These are phyloP conservation scores for Syzygium oleosum DNA, from an alignment of 345 rosid species.

Conservation along the genomic window DNA sequence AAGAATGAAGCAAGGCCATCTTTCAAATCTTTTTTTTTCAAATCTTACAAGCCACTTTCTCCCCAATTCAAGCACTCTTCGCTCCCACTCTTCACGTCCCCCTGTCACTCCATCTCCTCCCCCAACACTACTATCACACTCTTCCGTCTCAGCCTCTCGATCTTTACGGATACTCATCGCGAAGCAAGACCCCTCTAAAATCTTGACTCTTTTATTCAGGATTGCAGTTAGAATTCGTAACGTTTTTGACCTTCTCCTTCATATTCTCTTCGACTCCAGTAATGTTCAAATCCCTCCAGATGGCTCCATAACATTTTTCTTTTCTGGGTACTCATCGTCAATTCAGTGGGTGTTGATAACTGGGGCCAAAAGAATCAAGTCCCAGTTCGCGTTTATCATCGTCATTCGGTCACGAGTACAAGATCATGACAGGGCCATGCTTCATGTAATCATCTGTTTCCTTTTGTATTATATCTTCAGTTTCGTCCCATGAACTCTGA, in stretches of 20 bases:
- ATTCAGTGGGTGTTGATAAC: background rate
- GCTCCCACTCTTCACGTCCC: background rate
- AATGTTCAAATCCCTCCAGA: background rate
- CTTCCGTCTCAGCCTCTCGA: background rate
- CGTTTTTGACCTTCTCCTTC: background rate
- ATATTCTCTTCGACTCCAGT: background rate
- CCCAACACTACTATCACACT: background rate
- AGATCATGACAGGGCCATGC: background rate
- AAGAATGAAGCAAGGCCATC: background rate
- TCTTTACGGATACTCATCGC: background rate
- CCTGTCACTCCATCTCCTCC: background rate
- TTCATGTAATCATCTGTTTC: background rate
- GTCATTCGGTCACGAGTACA: background rate
- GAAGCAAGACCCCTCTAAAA: background rate
- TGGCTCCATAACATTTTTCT: background rate
- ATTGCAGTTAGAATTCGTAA: background rate
- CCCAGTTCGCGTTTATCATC: background rate
- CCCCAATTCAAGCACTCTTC: background rate
- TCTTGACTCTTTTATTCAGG: background rate
- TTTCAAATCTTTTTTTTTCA: background rate
- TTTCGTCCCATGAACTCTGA: background rate
- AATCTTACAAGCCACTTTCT: background rate
- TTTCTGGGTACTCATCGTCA: background rate
- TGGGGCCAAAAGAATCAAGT: background rate
- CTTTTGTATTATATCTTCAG: background rate